Base-by-base conservation (phyloP, 371 early-diverging fungal species). In the Dentiscutata heterogama region DNA sequence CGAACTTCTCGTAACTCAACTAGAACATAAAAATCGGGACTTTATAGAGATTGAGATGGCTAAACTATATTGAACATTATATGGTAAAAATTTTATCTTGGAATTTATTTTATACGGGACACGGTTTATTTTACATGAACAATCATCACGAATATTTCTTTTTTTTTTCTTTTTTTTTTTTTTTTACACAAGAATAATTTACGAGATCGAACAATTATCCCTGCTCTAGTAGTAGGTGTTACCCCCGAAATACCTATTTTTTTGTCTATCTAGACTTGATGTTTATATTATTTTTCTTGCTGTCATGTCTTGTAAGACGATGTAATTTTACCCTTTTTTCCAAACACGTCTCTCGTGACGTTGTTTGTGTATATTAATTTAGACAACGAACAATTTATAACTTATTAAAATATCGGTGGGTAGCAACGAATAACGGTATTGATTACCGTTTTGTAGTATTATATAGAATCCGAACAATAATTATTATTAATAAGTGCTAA, bases 1-100 rank as follows among this genome's bases (percentile, higher is more conserved):
- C 70, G 72, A 68, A 58, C 80, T 54, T 80, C 80, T 22, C 71
- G 80, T 10, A 80, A 71, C 20, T 80, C 80, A 7, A 42, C 63
- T 20, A 77, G 77, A 77, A 29, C 46, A 5, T 77, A 77, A 77
- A 29, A 4, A 11, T 22, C 13, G 14, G 14, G 6, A 58, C 18
- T 16, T 58, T 58, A 20, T 1, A 10, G 14, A n/a, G 22, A 58
- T 22, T 16, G 58, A 58, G 22, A n/a, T 58, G 22, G n/a, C n/a
- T 20, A 58, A 16, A 18, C 7, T 58, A n/a, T 58, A 20, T 58
- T 58, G 22, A n/a, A n/a, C 22, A 58, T 20, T 18, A 58, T 58
- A 46, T 46, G 46, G 46, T 46, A 46, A 46, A 46, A 46, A 46
- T 10, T 46, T 46, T 10, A 10, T 11, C 11, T 46, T 46, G 46